phyloP scores from a whole-genome alignment of 1,284 basidiomycete species.

The Cryptococcus sp. region DNA sequence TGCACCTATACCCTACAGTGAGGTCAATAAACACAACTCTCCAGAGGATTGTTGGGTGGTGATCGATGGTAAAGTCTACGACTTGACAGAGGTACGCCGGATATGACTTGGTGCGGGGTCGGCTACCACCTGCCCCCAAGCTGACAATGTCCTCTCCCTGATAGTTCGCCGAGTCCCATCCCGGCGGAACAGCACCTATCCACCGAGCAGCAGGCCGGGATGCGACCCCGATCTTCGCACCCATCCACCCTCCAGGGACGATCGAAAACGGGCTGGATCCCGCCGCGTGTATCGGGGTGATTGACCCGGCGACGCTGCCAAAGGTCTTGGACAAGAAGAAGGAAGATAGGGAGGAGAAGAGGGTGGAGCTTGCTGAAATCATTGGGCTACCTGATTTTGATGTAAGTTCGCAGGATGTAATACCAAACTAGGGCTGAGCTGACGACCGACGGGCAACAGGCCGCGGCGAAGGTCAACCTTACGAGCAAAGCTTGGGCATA shows the following conservation, averaged over 20 bases:
- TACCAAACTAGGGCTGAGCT: no score
- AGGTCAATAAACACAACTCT: constrained; percentile 44
- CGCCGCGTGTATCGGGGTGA: constrained; percentile 25
- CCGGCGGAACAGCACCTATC: constrained; percentile 42
- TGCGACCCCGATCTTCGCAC: constrained; percentile 40
- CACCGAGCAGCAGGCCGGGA: constrained; percentile 45
- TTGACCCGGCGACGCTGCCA: constrained; percentile 36
- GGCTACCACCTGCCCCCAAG: neutral
- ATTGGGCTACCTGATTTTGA: constrained; percentile 49
- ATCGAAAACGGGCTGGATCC: constrained; percentile 43
- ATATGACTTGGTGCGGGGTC: neutral
- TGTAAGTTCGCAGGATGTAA: constrained; percentile 18
- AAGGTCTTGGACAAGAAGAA: constrained; percentile 13
- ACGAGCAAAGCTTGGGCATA: constrained; percentile 49
- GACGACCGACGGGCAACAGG: constrained; percentile 16
- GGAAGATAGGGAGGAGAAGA: constrained; percentile 21
- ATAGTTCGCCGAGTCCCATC: constrained; percentile 45
- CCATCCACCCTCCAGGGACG: constrained; percentile 48
- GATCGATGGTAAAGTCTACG: constrained; percentile 47
- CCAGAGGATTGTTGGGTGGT: constrained; percentile 48
- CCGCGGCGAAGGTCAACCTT: constrained; percentile 39
- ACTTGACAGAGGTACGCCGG: constrained; percentile 46
- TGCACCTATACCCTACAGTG: constrained; percentile 34
- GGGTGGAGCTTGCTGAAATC: constrained; percentile 42
- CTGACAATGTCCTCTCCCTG: neutral